Base-by-base conservation (phyloP, 2,329 filamentous ascomycete genomes). In the Aureobasidium sp. region DNA sequence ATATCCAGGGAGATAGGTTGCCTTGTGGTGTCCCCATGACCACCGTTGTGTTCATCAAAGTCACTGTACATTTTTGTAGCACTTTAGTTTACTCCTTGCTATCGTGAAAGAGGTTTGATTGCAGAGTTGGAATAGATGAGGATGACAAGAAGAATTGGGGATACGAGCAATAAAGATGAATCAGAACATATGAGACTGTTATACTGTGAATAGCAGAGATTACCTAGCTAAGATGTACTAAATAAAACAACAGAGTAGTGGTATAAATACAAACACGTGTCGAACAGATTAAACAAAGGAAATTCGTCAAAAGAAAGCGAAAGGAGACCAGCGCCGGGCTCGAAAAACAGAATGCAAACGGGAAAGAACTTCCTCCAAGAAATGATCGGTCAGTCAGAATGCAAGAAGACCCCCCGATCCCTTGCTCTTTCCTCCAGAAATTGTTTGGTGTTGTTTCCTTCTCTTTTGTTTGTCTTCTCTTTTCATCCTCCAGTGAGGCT, bases 361-460 rank as follows among this genome's bases (percentile, higher is more conserved):
- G 36, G 10, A 44, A 54, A 29, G 29, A 57, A 57, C 2, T 45
- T 45, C 10, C 16, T 27, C 53, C 37, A 59, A 59, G 21, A 48
- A 25, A 48, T 37, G n/a, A 41, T 37, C 42, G 42, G 45, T 49
- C 36, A 58, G 54, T 48, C 42, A 29, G 53, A 58, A 21, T 37
- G 54, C 54, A 58, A 58, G 57, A 41, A 59, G 57, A 59, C 45
- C 57, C 57, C 55, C 57, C 57, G 45, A 59, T 59, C 57, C 36
- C 57, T 59, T 59, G 54, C 54, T 39, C 54, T 44, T 57, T 58
- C 54, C 42, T 58, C 32, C 54, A 39, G 21, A 48, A 47, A 37
- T 47, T 11, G 41, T 21, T 48, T 37, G 41, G 34, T 48, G 42
- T 58, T 39, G 30, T 42, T 49, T 50, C 57, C 57, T 42, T 37